Conservation (phyloP, 441 rosid genomes). For the Bocquillonia castaneifolia region DNA sequence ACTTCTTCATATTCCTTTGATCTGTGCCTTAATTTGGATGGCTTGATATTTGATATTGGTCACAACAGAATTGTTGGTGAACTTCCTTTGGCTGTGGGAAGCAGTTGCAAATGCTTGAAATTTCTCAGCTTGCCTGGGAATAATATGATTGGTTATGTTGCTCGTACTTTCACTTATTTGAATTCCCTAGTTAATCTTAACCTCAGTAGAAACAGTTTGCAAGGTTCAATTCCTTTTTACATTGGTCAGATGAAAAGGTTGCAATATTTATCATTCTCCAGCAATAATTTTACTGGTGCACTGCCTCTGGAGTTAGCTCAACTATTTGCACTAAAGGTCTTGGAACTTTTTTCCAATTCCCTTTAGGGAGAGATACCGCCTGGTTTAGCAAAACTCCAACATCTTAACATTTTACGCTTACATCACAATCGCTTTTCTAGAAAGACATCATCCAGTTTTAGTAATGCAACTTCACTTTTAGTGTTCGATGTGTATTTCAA, state of each 20-base stretch:
- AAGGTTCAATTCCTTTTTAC: conserved; percentile 33
- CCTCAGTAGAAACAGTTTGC: conserved; percentile 38
- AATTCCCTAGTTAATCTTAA: conserved; percentile 30
- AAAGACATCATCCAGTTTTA: conserved; percentile 34
- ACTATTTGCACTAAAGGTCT: conserved; percentile 28
- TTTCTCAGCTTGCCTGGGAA: conserved; percentile 36
- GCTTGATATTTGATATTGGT: conserved; percentile 35
- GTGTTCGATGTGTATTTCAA: conserved; percentile 45
- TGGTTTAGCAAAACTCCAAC: conserved; percentile 28
- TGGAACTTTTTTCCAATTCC: conserved; percentile 44
- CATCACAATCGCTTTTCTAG: conserved; percentile 40
- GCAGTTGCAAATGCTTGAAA: conserved; percentile 36
- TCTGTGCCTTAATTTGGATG: conserved; percentile 30
- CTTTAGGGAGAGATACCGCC: conserved; percentile 40
- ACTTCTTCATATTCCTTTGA: conserved; percentile 37
- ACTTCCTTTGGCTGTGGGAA: conserved; percentile 37
- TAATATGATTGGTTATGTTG: conserved; percentile 34
- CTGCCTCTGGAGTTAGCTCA: conserved; percentile 37
- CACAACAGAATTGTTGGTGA: conserved; percentile 36
- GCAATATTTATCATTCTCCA: conserved; percentile 36
- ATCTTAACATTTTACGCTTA: conserved; percentile 33
- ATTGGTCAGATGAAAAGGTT: conserved; percentile 28
- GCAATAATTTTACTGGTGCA: conserved; percentile 33
- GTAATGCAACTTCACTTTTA: conserved; percentile 28
- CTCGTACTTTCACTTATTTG: conserved; percentile 23